A percentile compares a stretch with the other conserved stretches of the same genome.
phyloP scores from a whole-genome alignment of 139 green algal species.

The Ettlia oleoabundans region DNA sequence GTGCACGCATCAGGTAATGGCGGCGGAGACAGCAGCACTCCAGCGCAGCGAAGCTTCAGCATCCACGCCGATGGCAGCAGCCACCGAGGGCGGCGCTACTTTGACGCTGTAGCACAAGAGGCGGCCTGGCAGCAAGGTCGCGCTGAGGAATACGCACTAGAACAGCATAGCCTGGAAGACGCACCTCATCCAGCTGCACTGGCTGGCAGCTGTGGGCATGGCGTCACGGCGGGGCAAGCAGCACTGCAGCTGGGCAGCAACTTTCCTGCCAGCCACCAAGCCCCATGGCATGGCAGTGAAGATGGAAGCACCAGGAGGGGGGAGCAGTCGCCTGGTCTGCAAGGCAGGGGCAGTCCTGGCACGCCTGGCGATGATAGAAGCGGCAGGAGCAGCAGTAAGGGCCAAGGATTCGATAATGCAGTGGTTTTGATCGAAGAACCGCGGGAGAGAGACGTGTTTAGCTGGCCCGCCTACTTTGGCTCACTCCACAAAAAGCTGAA shows the following conservation, averaged over 20 bases:
- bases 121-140: neutral
- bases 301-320: too few species aligned
- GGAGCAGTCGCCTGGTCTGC: too few species aligned
- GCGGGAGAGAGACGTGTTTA: neutral
- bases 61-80: neutral
- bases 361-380: neutral
- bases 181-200: neutral
- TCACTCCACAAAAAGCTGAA: slow-evolving; percentile 35
- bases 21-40: neutral
- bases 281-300: neutral
- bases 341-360: neutral
- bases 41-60: neutral
- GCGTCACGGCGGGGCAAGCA: too few species aligned
- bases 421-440: slow-evolving; percentile 12
- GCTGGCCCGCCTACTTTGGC: slow-evolving; percentile 9
- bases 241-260: neutral
- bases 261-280: neutral
- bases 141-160: neutral
- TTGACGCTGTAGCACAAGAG: neutral
- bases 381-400: neutral
- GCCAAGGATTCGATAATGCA: neutral
- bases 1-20: neutral
- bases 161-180: neutral
- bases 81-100: neutral
- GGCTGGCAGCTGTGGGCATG: too few species aligned